These are phyloP conservation scores for Apiospora sp. DNA, from an alignment of 2,329 filamentous ascomycete genomes.

Conservation along the genomic window DNA sequence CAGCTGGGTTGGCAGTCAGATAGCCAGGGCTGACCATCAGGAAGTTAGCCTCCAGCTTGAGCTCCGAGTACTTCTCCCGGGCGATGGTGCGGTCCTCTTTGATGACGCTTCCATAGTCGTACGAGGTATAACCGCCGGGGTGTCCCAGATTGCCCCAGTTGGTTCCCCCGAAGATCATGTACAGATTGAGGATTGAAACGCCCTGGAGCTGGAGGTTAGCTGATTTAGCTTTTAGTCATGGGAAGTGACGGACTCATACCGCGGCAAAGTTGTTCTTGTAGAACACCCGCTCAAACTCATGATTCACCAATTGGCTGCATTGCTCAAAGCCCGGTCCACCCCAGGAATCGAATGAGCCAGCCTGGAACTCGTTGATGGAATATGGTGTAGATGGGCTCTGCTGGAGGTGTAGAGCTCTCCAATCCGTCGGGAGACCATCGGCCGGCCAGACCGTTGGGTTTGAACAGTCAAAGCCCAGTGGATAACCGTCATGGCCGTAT, in stretches of 20 bases:
- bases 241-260: too few relatives aligned
- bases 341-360: slow-evolving; percentile 78
- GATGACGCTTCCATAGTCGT: slow-evolving; percentile 67
- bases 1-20: slow-evolving; percentile 64
- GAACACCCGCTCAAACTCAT: slow-evolving; percentile 80
- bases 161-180: slow-evolving; percentile 72
- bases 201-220: too few relatives aligned
- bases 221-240: too few relatives aligned
- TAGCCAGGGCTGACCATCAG: slow-evolving; percentile 75
- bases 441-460: slow-evolving; percentile 65
- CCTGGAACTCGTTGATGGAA: slow-evolving; percentile 64
- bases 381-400: slow-evolving; percentile 73
- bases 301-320: slow-evolving; percentile 71
- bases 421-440: slow-evolving; percentile 63
- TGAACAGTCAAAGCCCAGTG: slow-evolving; percentile 54
- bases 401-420: slow-evolving; percentile 58
- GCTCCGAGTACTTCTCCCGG: slow-evolving; percentile 81
- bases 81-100: slow-evolving; percentile 72
- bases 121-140: slow-evolving; percentile 68
- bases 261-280: slow-evolving; percentile 79
- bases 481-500: slow-evolving; percentile 52
- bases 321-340: slow-evolving; percentile 72
- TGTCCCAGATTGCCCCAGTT: slow-evolving; percentile 87
- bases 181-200: slow-evolving; percentile 40
- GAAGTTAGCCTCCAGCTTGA: slow-evolving; percentile 81